Conservation (phyloP, 1,284 basidiomycete genomes). For the Fomitopsis palustris region DNA sequence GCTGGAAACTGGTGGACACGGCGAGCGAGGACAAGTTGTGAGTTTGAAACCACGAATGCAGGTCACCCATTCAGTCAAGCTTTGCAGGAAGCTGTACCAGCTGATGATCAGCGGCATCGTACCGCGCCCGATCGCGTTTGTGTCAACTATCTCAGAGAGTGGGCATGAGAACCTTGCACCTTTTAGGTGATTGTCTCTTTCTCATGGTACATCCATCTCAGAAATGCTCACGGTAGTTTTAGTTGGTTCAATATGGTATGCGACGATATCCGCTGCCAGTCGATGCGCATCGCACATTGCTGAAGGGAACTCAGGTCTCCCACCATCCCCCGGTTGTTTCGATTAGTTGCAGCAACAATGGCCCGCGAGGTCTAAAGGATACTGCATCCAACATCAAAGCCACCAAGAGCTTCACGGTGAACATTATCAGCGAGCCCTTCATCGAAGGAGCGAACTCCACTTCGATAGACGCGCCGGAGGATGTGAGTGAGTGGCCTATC, state of each 20-base stretch:
- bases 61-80: not conserved
- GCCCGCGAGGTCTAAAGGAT: constrained; percentile 50
- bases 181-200: constrained; percentile 34
- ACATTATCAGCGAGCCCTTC: constrained; percentile 75
- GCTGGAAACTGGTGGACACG: constrained; percentile 56
- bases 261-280: not conserved
- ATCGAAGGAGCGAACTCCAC: constrained; percentile 71
- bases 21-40: constrained; percentile 43
- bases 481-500: constrained; percentile 70
- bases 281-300: not conserved
- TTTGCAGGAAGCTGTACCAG: constrained; percentile 19
- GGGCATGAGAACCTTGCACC: constrained; percentile 66
- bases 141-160: constrained; percentile 56
- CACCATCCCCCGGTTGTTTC: constrained; percentile 67
- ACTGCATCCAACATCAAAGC: constrained; percentile 64
- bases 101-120: constrained; percentile 67
- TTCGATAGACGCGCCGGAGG: constrained; percentile 61
- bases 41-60: not conserved
- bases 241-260: constrained; percentile 50
- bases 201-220: not conserved
- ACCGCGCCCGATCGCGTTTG: constrained; percentile 73
- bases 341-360: constrained; percentile 40
- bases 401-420: constrained; percentile 71
- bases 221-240: not conserved
- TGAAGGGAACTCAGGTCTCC: constrained; percentile 27